phyloP scores from a whole-genome alignment of 106 monocot species.

The Amphibolis antarctica region DNA sequence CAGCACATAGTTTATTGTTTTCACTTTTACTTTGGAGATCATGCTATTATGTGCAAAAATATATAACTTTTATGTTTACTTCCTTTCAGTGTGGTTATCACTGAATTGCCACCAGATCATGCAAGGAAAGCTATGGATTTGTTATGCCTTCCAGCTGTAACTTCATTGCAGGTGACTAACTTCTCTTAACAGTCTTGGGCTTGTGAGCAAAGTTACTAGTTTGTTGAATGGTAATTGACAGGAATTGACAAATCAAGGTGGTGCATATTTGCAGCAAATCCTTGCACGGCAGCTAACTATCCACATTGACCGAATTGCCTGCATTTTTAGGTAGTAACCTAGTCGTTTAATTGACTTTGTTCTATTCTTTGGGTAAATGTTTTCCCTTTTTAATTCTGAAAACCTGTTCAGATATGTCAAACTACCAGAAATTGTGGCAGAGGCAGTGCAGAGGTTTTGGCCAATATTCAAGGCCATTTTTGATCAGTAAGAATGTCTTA shows the following conservation, averaged over 20 bases:
- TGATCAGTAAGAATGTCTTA: slow-evolving; percentile 50
- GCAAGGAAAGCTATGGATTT: slow-evolving; percentile 65
- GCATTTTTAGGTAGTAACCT: slow-evolving; percentile 63
- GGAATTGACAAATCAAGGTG: slow-evolving; percentile 58
- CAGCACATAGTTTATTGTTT: neutral
- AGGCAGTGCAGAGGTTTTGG: slow-evolving; percentile 67
- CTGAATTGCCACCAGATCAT: slow-evolving; percentile 72
- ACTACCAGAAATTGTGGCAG: slow-evolving; percentile 76
- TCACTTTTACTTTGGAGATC: neutral
- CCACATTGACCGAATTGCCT: slow-evolving; percentile 82
- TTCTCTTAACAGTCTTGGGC: neutral
- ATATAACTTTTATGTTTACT: neutral
- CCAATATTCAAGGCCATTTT: slow-evolving; percentile 78
- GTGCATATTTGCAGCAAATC: slow-evolving; percentile 43
- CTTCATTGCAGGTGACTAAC: slow-evolving; percentile 56
- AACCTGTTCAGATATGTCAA: slow-evolving; percentile 54
- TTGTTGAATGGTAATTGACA: slow-evolving; percentile 29
- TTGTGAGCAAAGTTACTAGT: slow-evolving; percentile 8
- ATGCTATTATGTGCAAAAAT: neutral
- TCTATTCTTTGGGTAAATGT: neutral
- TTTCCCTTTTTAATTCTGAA: neutral
- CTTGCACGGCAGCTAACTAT: slow-evolving; percentile 67
- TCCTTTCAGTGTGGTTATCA: slow-evolving; percentile 55
- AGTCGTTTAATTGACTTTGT: neutral
- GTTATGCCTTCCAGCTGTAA: slow-evolving; percentile 58